Evolutionary conservation across 2,329 filamentous ascomycete genomes (phyloP).

Genomic region (Fusarium sp.): DNA sequence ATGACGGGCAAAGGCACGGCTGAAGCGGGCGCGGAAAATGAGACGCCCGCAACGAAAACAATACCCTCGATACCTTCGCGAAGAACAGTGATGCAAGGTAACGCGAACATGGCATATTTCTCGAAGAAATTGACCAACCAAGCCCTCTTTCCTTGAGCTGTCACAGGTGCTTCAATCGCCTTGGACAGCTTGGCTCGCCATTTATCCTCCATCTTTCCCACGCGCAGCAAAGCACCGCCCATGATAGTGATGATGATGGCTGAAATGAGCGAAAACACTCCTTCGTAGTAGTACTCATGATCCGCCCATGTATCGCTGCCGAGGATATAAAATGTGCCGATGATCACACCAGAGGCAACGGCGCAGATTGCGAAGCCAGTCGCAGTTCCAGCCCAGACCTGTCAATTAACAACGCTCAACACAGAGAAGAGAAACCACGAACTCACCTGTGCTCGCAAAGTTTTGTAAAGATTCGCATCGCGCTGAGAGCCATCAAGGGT

Average conservation of each 20-base stretch:
- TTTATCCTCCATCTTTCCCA: conserved; percentile 86
- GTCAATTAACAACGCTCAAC: conserved; percentile 34
- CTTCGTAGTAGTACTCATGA: conserved; percentile 85
- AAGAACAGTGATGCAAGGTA: conserved; percentile 88
- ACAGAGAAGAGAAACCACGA: not conserved
- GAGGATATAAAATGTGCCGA: conserved; percentile 77
- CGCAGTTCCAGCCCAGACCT: conserved; percentile 66
- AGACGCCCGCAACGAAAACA: conserved; percentile 88
- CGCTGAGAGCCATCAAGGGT: conserved; percentile 73
- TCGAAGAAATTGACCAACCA: conserved; percentile 73
- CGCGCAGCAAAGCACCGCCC: conserved; percentile 81
- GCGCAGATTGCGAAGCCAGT: conserved; percentile 65
- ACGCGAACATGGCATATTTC: conserved; percentile 86
- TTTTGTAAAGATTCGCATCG: conserved; percentile 73
- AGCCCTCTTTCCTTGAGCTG: conserved; percentile 55
- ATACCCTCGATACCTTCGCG: conserved; percentile 88
- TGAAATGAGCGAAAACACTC: conserved; percentile 79
- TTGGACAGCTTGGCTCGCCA: conserved; percentile 84
- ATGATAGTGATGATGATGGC: conserved; percentile 85
- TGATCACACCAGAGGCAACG: conserved; percentile 72
- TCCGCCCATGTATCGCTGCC: conserved; percentile 75
- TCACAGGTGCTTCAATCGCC: conserved; percentile 67
- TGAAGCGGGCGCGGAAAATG: conserved; percentile 77
- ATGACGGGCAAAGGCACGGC: conserved; percentile 83
- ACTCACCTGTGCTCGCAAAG: conserved; percentile 72